Evolutionary conservation across 2,329 filamentous ascomycete species (phyloP), one percentile per base, ranked within the genome.

Genomic region (Neoarthrinium moseri): DNA sequence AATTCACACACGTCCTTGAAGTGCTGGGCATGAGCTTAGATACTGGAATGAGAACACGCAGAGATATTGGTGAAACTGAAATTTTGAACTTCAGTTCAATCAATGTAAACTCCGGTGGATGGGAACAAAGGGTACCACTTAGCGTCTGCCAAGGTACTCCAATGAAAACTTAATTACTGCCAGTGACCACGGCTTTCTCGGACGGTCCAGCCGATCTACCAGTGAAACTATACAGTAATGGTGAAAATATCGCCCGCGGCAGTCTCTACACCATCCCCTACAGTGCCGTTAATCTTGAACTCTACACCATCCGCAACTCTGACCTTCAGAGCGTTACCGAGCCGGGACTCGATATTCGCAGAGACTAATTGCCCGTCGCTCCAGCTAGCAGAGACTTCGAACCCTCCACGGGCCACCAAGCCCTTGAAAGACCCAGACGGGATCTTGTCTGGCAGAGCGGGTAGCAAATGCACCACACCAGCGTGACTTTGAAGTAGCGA

Each of bases 401-500:
- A 51, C 11, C 46, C 47, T 17, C 49, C 46, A 23, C 51, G 46
- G 18, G 43, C 51, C 21, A 44, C 29, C 15, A 51, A 34, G 11
- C 48, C 46, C 21, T 32, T 30, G 6, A 51, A 36, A 3, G 23
- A 35, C 5, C 39, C 39, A 13, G 26, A 29, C 2, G 39, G 39
- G 18, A 43, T 22, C 24, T 43, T 43, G 17, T 32, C 27, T 7
- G 47, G 40, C 13, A 52, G 30, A 15, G 50, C 47, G 12, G 50
- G 50, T n/a, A 52, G 44, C 27, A 52, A 21, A 22, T 50, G 42
- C 4, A 50, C 27, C 11, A 43, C 40, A n/a, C 22, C 33, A 29
- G 44, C 49, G 15, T 54, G 51, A 52, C 60, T 51, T 51, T 75
- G 72, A 8, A 75, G 44, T 30, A 75, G 45, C 59, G 68, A 68